Percentiles rank a stretch among this genome's conserved stretches.
Evolutionary conservation across 768 basidiomycete species (phyloP).

Genomic region (Tulasnella sp.): DNA sequence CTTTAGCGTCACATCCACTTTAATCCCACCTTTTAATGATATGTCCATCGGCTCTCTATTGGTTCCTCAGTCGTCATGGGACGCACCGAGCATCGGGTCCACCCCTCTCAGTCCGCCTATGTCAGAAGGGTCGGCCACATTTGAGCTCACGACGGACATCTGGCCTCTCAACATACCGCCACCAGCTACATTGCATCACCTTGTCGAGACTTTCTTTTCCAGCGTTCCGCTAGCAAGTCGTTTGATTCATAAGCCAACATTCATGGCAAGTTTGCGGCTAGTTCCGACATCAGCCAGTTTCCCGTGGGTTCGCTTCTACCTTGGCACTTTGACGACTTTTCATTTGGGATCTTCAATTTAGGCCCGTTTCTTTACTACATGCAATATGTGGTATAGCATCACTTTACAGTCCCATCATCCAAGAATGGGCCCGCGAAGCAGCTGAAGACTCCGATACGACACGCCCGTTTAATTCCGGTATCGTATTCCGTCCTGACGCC

Average conservation of each 20-base stretch:
- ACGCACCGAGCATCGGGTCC: not conserved
- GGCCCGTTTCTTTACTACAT: slow-evolving; percentile 15
- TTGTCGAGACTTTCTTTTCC: slow-evolving; percentile 20
- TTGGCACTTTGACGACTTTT: not conserved
- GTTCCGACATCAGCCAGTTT: slow-evolving; percentile 13
- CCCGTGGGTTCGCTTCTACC: not conserved
- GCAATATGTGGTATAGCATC: slow-evolving; percentile 22
- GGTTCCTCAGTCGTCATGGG: not conserved
- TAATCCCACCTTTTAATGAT: not conserved
- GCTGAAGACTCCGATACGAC: not conserved
- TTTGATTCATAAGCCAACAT: slow-evolving; percentile 20
- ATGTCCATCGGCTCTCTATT: not conserved
- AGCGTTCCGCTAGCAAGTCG: slow-evolving; percentile 10
- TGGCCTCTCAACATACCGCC: slow-evolving; percentile 17
- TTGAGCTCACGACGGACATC: not conserved
- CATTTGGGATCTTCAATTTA: not conserved
- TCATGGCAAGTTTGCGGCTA: slow-evolving; percentile 1
- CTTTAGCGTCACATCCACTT: not conserved
- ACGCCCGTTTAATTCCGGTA: not conserved
- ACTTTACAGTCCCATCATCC: slow-evolving; percentile 16
- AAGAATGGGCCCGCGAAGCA: not conserved
- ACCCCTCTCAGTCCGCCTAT: not conserved
- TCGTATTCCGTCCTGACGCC: not conserved
- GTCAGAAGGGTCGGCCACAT: not conserved
- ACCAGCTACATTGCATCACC: slow-evolving; percentile 14